These are phyloP conservation scores for Dactylellina haptotyla DNA, from an alignment of 2,329 filamentous ascomycete genomes.

Conservation along the genomic window DNA sequence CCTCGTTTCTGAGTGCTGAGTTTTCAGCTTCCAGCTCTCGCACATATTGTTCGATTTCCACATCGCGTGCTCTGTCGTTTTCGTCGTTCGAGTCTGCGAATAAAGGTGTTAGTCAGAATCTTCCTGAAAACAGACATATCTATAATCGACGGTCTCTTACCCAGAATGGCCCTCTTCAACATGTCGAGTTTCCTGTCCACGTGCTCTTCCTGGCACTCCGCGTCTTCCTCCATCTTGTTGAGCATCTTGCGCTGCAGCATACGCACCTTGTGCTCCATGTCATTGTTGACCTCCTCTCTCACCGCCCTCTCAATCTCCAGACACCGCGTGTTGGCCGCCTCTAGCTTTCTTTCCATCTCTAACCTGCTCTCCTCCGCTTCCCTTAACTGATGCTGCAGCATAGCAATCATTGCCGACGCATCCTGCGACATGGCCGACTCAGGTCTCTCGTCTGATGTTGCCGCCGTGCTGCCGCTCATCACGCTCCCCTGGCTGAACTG, in stretches of 20 bases:
- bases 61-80: conserved; percentile 65
- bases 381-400: conserved; percentile 74
- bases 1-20: conserved; percentile 72
- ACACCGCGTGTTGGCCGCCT: conserved; percentile 72
- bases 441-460: conserved; percentile 13
- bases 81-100: conserved; percentile 55
- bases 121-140: conserved; percentile 55
- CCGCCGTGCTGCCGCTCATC: conserved; percentile 67
- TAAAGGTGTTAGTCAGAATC: background rate
- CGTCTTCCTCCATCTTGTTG: conserved; percentile 78
- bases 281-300: conserved; percentile 85
- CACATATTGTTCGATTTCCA: conserved; percentile 68
- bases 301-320: conserved; percentile 80
- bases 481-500: conserved; percentile 80
- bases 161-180: conserved; percentile 68
- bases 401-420: conserved; percentile 77
- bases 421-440: conserved; percentile 79
- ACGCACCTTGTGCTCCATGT: conserved; percentile 82
- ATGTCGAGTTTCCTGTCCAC: conserved; percentile 88
- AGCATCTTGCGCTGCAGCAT: conserved; percentile 85
- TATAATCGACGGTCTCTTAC: conserved; percentile 60
- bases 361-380: conserved; percentile 76
- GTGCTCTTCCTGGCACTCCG: conserved; percentile 82
- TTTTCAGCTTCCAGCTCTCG: conserved; percentile 77
- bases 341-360: conserved; percentile 77